Evolutionary conservation across 1,284 basidiomycete species (phyloP).

Genomic region (Termitomyces sp.): DNA sequence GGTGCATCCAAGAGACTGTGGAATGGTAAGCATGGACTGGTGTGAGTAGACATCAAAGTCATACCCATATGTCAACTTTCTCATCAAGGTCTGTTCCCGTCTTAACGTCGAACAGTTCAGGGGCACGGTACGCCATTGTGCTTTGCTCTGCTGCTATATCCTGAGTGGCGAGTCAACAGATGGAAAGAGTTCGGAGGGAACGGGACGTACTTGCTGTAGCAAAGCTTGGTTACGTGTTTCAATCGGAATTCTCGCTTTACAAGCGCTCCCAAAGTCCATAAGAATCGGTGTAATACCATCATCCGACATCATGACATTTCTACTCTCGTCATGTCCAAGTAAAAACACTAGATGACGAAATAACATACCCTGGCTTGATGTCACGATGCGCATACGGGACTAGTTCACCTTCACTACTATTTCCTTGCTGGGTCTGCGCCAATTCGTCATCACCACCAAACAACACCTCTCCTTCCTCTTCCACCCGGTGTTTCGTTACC

Average conservation of each 20-base stretch:
- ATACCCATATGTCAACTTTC: constrained; percentile 93
- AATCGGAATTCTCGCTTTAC: constrained; percentile 75
- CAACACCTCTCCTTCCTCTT: constrained; percentile 53
- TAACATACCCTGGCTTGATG: constrained; percentile 86
- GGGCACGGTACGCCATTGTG: constrained; percentile 94
- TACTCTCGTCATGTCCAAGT: constrained; percentile 25
- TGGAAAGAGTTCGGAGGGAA: neutral
- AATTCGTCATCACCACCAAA: constrained; percentile 78
- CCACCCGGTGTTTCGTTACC: constrained; percentile 42
- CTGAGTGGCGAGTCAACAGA: constrained; percentile 29
- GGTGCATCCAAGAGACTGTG: constrained; percentile 86
- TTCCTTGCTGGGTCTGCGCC: constrained; percentile 28
- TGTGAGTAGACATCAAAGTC: constrained; percentile 21
- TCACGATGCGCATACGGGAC: constrained; percentile 96
- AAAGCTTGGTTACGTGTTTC: constrained; percentile 83
- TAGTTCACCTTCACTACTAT: constrained; percentile 42
- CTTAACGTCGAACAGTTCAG: constrained; percentile 94
- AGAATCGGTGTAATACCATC: constrained; percentile 83
- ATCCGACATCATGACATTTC: constrained; percentile 95
- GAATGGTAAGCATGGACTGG: constrained; percentile 1
- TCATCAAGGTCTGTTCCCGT: constrained; percentile 85
- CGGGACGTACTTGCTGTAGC: constrained; percentile 61
- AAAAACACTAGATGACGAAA: neutral
- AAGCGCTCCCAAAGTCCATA: constrained; percentile 96
- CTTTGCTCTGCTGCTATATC: constrained; percentile 94